Evolutionary conservation across 768 basidiomycete species (phyloP).

Genomic region (Naganishia kalamii): DNA sequence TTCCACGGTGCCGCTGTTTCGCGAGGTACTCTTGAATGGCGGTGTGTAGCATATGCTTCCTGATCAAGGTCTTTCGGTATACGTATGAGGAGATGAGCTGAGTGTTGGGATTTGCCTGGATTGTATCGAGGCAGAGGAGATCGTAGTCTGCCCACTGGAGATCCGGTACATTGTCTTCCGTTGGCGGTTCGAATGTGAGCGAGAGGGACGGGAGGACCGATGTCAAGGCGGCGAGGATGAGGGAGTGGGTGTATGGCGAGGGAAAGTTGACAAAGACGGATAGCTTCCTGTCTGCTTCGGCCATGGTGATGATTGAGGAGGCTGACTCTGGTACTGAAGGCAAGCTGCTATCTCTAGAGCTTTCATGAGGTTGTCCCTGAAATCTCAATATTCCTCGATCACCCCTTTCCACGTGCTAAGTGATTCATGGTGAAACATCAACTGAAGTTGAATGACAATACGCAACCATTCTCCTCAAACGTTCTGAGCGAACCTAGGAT

Average conservation of each 20-base stretch:
- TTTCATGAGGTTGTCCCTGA: no score
- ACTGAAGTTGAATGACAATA: no score
- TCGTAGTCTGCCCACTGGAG: constrained; percentile 88
- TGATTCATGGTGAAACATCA: constrained; percentile 12
- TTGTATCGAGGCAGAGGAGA: constrained; percentile 68
- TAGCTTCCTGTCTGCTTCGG: constrained; percentile 13
- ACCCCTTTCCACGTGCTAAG: neutral
- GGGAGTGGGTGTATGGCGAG: constrained; percentile 55
- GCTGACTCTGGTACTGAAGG: no score
- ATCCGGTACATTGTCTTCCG: constrained; percentile 29
- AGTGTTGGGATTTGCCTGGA: constrained; percentile 52
- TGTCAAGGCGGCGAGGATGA: constrained; percentile 51
- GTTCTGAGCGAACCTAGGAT: neutral
- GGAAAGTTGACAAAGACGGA: constrained; percentile 56
- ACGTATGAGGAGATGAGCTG: constrained; percentile 72
- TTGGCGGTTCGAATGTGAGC: constrained; percentile 40
- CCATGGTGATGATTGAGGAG: neutral
- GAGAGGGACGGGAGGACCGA: constrained; percentile 36
- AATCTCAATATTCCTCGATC: neutral
- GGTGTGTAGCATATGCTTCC: constrained; percentile 83
- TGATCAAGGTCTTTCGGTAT: constrained; percentile 85
- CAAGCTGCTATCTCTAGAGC: no score
- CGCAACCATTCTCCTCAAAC: no score
- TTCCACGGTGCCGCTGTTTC: constrained; percentile 52
- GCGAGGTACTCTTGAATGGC: constrained; percentile 64